Percentiles rank a stretch among this genome's conserved stretches.
These are phyloP conservation scores for Dichomitus squalens DNA, from an alignment of 1,284 basidiomycete species.

Conservation along the genomic window DNA sequence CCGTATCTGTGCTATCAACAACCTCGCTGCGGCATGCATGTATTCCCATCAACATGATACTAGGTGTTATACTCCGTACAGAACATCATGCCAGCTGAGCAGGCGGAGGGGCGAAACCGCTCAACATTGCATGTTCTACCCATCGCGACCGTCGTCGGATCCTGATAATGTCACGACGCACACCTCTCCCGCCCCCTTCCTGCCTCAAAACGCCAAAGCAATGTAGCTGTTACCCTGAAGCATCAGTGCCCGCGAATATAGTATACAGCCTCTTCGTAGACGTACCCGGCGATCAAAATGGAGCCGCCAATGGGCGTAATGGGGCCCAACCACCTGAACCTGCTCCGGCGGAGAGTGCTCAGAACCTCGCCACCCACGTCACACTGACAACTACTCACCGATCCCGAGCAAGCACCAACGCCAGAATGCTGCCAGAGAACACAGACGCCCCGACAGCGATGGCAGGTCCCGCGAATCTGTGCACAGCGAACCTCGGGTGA, in stretches of 20 bases:
- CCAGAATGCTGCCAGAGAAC: slow-evolving; percentile 77
- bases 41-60: background rate
- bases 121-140: background rate
- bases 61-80: no score
- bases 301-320: slow-evolving; percentile 77
- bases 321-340: slow-evolving; percentile 67
- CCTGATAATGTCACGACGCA: background rate
- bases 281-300: slow-evolving; percentile 80
- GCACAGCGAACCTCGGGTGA: slow-evolving; percentile 66
- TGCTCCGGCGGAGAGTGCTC: slow-evolving; percentile 28
- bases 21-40: background rate
- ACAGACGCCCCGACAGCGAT: slow-evolving; percentile 62
- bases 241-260: slow-evolving; percentile 5
- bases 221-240: slow-evolving; percentile 45
- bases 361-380: background rate
- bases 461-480: slow-evolving; percentile 72
- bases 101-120: background rate
- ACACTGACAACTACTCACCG: slow-evolving; percentile 43
- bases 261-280: slow-evolving; percentile 4
- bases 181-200: background rate
- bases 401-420: slow-evolving; percentile 60
- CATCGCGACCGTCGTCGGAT: background rate
- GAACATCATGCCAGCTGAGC: background rate
- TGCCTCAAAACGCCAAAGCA: slow-evolving; percentile 46
- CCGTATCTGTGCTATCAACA: background rate